phyloP scores from a whole-genome alignment of 495 filamentous ascomycete genomes.

The Tuber brumale region DNA sequence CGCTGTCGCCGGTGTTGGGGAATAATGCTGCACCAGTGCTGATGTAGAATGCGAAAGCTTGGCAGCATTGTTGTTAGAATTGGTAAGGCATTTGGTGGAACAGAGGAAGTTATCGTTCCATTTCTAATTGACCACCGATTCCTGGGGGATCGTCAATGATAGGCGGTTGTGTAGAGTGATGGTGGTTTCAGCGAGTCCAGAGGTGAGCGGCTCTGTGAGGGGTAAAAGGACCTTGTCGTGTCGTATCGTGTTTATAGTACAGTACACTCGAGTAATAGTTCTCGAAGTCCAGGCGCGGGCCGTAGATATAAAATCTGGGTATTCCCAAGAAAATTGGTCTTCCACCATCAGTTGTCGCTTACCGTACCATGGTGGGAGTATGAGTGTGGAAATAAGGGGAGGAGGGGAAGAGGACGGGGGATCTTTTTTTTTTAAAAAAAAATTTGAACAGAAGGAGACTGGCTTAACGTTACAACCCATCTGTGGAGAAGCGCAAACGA shows the following conservation, averaged over 20 bases:
- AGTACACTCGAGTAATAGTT: too few species aligned
- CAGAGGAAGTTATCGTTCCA: background rate
- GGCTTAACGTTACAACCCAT: background rate
- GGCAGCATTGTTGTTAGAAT: background rate
- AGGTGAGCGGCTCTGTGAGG: background rate
- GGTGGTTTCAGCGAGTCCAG: background rate
- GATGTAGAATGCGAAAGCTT: background rate
- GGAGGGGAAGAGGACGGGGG: background rate
- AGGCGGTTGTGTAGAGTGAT: background rate
- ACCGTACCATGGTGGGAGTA: background rate
- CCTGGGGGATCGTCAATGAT: background rate
- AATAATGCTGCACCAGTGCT: background rate
- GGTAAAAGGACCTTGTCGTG: background rate
- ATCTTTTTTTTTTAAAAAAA: background rate
- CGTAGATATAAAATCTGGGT: background rate
- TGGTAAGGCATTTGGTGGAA: background rate
- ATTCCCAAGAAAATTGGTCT: background rate
- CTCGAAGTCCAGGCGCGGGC: background rate
- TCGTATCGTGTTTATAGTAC: background rate
- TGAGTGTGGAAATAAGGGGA: background rate
- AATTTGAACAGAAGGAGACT: too few species aligned
- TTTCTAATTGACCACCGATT: background rate
- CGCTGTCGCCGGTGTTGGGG: background rate
- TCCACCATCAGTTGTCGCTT: background rate
- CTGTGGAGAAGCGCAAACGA: background rate